These are phyloP conservation scores for Rubroshorea leprosula DNA, from an alignment of 345 rosid species.

Conservation along the genomic window DNA sequence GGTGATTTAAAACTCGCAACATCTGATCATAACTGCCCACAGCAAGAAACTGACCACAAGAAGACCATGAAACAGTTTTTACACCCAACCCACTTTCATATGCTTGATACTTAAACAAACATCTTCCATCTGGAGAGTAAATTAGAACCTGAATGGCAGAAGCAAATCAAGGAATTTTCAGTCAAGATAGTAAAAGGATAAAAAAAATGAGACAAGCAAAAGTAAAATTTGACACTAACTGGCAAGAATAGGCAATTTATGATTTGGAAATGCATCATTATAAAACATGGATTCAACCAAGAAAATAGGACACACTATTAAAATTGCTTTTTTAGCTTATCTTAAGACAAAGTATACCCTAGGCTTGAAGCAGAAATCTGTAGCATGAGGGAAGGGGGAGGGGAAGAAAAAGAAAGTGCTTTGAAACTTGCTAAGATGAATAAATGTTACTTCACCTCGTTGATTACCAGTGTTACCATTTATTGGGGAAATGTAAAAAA, in stretches of 20 bases:
- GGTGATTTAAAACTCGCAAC: constrained; percentile 79
- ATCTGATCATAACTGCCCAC: constrained; percentile 96
- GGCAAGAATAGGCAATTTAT: background rate
- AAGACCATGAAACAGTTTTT: constrained; percentile 89
- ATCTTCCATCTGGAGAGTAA: constrained; percentile 95
- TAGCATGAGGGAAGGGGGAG: background rate
- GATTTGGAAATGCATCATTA: background rate
- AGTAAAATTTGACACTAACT: background rate
- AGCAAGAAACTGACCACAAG: constrained; percentile 94
- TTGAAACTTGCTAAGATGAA: too few relatives aligned
- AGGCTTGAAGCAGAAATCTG: background rate
- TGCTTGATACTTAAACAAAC: constrained; percentile 88
- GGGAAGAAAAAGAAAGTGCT: background rate
- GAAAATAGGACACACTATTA: background rate
- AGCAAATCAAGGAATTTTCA: background rate
- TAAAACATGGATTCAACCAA: background rate
- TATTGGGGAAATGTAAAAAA: too few relatives aligned
- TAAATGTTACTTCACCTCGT: too few relatives aligned
- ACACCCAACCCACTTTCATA: constrained; percentile 98
- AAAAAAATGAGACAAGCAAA: background rate
- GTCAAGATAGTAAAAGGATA: background rate
- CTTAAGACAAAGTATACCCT: background rate
- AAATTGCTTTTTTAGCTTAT: background rate
- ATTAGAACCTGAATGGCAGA: constrained; percentile 56
- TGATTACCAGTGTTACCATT: too few relatives aligned